These are phyloP conservation scores for Aspergillus coremiiformis DNA, from an alignment of 495 filamentous ascomycete genomes.

Conservation along the genomic window DNA sequence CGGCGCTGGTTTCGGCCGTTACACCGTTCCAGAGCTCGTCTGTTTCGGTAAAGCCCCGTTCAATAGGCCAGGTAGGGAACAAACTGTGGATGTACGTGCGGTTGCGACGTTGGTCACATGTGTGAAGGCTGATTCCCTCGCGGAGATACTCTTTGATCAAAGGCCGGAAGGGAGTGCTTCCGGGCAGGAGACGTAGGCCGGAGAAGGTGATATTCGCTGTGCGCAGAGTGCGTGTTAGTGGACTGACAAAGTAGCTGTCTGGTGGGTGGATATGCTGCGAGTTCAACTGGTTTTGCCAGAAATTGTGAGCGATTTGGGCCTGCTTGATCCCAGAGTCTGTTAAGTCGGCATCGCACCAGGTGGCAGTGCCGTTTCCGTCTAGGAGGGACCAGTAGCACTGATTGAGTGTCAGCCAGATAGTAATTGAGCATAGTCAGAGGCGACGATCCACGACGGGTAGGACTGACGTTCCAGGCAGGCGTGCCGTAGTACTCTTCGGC, in stretches of 20 bases:
- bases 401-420: neutral
- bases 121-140: constrained; percentile 67
- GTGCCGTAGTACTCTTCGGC: constrained; percentile 61
- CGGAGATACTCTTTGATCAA: constrained; percentile 64
- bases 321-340: constrained; percentile 53
- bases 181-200: constrained; percentile 43
- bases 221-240: constrained; percentile 58
- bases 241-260: constrained; percentile 59
- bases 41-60: constrained; percentile 52
- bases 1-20: constrained; percentile 45
- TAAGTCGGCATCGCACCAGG: constrained; percentile 65
- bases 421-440: neutral
- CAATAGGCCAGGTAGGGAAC: constrained; percentile 56
- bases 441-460: neutral
- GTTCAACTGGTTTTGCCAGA: constrained; percentile 52
- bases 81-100: constrained; percentile 47
- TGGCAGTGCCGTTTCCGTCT: constrained; percentile 56
- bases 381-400: constrained; percentile 68
- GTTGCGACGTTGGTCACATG: constrained; percentile 63
- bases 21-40: constrained; percentile 56
- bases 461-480: constrained; percentile 56
- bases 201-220: constrained; percentile 58
- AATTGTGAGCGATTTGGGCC: constrained; percentile 52
- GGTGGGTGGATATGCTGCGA: constrained; percentile 54
- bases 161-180: constrained; percentile 45